Evolutionary conservation across 306 rosid species (phyloP), one percentile per base, ranked within the genome.

Genomic region (Vigna nakashimae): DNA sequence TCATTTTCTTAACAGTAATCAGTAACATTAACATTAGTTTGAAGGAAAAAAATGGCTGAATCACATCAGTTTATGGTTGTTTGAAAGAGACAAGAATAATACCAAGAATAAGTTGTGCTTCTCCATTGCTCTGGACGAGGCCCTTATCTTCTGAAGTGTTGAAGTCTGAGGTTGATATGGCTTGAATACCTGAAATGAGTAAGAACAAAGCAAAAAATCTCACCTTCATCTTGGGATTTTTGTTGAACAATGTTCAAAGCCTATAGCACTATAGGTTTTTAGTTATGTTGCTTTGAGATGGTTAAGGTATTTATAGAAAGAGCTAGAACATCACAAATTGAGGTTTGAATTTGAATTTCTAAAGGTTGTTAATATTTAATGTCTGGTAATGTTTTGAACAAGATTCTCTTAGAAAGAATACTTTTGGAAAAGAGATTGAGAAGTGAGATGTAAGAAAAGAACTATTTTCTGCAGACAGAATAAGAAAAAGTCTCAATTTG

Each of bases 21-120:
- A 71, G 68, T 16, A 58, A 12, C 60, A 65, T 26, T 0, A 26
- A 26, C 2, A 26, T 26, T 26, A 66, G 9, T 34, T 16, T 52
- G n/a, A 57, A 7, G 3, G 34, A 3, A 36, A 34, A 51, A 48
- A 42, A 42, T 42, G 46, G 12, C 9, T 42, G 46, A 42, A 42
- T 9, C 46, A 42, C 46, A 42, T 42, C 2, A 2, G 13, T 42
- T 42, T 42, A 11, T 8, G 46, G 46, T 42, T 9, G 38, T 46
- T 67, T 64, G 50, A 42, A 28, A 72, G 57, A 20, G 4, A 26
- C 16, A 30, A 58, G 9, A 62, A 55, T 62, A 62, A 55, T 69
- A 82, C 82, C 82, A 80, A 5, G 46, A 67, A 36, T 34, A 57
- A 76, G 4, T 0, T 66, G 79, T 52, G 76, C 17, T 43, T 71